These are phyloP conservation scores for Stephania cephalantha DNA, from an alignment of 164 flowering plant species.

Conservation along the genomic window DNA sequence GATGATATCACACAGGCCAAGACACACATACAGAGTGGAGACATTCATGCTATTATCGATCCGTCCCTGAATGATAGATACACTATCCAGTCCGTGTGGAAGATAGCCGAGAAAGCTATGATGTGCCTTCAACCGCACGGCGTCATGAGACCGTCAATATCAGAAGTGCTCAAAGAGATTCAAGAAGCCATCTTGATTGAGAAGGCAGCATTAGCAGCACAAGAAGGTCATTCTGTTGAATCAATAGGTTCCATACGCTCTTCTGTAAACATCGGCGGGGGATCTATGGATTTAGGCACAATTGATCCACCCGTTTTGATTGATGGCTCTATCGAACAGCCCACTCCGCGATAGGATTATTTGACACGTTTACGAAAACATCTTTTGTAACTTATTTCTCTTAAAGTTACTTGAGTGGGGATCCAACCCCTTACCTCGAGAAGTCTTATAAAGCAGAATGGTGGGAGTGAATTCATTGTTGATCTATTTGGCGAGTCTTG, in stretches of 20 bases:
- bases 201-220: conserved; percentile 35
- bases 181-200: conserved; percentile 87
- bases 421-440: no score
- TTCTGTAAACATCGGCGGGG: conserved; percentile 34
- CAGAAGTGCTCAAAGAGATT: conserved; percentile 96
- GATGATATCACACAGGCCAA: conserved; percentile 70
- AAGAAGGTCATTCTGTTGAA: conserved; percentile 59
- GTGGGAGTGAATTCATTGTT: no score
- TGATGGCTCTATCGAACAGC: conserved; percentile 55
- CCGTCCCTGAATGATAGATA: conserved; percentile 50
- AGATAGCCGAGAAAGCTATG: conserved; percentile 92
- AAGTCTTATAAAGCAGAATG: no score
- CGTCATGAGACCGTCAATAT: conserved; percentile 79
- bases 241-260: conserved; percentile 62
- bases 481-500: no score
- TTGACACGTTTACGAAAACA: background rate
- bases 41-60: conserved; percentile 88
- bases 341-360: conserved; percentile 44
- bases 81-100: conserved; percentile 93
- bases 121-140: conserved; percentile 90
- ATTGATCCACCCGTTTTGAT: conserved; percentile 44
- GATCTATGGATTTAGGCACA: conserved; percentile 46
- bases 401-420: no score
- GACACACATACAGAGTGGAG: conserved; percentile 80
- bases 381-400: no score